A percentile compares a stretch with the other conserved stretches of the same genome.
Evolutionary conservation across 192 early-diverging fungal genomes (phyloP).

Genomic region (Backusella circina): DNA sequence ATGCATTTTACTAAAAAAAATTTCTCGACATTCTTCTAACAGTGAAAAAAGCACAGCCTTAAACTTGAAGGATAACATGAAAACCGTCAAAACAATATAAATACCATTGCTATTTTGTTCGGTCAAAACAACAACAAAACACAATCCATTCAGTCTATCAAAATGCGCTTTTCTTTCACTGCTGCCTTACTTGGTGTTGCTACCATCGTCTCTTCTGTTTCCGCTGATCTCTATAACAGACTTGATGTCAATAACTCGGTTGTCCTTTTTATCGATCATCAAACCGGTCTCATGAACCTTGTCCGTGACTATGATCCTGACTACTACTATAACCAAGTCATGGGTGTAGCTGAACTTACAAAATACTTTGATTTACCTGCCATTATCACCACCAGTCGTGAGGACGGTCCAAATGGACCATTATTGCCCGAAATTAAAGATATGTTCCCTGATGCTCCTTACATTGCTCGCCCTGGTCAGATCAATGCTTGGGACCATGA

Average conservation of each 20-base stretch:
- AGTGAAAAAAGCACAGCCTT: neutral
- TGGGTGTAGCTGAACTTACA: conserved; percentile 20
- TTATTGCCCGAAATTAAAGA: conserved; percentile 16
- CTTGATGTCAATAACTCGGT: conserved; percentile 22
- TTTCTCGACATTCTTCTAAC: neutral
- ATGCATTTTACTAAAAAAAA: neutral
- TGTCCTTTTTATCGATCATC: conserved; percentile 32
- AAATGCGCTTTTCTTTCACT: conserved; percentile 7
- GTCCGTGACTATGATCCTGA: conserved; percentile 24
- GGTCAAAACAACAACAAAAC: neutral
- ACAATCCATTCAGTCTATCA: neutral
- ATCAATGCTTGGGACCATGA: conserved; percentile 32
- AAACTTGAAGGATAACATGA: neutral
- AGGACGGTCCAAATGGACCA: conserved; percentile 29
- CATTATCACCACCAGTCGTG: conserved; percentile 27
- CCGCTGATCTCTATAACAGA: conserved; percentile 16
- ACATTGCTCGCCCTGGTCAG: conserved; percentile 29
- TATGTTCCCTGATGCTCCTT: conserved; percentile 28
- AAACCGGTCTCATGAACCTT: conserved; percentile 23
- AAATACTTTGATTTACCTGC: conserved; percentile 24
- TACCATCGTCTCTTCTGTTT: neutral
- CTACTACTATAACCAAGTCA: conserved; percentile 17
- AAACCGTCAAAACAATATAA: neutral
- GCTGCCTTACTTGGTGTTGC: conserved; percentile 6
- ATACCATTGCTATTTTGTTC: neutral